A percentile compares a stretch with the other conserved stretches of the same genome.
phyloP scores from a whole-genome alignment of 2,329 filamentous ascomycete species.

The Beauveria sp. region DNA sequence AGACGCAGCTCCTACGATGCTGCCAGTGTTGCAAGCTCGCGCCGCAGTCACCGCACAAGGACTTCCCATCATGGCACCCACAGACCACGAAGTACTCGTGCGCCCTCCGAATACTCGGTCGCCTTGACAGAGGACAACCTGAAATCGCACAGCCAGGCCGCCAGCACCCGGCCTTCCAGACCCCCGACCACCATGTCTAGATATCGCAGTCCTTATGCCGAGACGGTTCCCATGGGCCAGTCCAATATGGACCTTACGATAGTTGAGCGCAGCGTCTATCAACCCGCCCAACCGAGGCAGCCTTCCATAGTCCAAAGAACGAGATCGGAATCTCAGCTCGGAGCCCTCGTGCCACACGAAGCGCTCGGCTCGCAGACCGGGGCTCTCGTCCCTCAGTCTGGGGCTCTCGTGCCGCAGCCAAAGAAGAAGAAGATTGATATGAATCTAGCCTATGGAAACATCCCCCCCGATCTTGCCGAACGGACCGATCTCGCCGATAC shows the following conservation, averaged over 20 bases:
- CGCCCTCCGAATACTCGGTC: constrained; percentile 4
- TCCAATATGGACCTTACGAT: constrained; percentile 25
- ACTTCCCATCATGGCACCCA: constrained; percentile 22
- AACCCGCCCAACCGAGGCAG: constrained; percentile 13
- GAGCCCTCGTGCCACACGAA: neutral
- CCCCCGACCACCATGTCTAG: constrained; percentile 34
- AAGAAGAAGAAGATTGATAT: constrained; percentile 65
- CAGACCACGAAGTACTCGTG: constrained; percentile 17
- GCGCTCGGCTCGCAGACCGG: constrained; percentile 16
- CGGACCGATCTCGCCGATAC: constrained; percentile 38
- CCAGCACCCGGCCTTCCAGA: constrained; percentile 37
- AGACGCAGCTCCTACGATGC: constrained; percentile 18
- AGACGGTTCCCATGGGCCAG: constrained; percentile 31
- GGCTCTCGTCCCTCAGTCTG: neutral
- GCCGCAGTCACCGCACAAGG: constrained; percentile 23
- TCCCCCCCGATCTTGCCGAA: constrained; percentile 59
- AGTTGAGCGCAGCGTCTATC: constrained; percentile 19
- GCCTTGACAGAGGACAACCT: constrained; percentile 45
- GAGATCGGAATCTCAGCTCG: constrained; percentile 30
- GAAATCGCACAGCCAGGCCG: constrained; percentile 44
- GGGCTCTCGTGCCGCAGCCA: neutral
- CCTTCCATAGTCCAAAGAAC: constrained; percentile 27
- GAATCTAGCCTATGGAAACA: constrained; percentile 82
- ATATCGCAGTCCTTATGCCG: constrained; percentile 31
- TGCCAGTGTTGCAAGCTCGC: constrained; percentile 33